These are phyloP conservation scores for Saccharomycopsis crataegensis DNA, from an alignment of 1,139 yeast species.

Conservation along the genomic window DNA sequence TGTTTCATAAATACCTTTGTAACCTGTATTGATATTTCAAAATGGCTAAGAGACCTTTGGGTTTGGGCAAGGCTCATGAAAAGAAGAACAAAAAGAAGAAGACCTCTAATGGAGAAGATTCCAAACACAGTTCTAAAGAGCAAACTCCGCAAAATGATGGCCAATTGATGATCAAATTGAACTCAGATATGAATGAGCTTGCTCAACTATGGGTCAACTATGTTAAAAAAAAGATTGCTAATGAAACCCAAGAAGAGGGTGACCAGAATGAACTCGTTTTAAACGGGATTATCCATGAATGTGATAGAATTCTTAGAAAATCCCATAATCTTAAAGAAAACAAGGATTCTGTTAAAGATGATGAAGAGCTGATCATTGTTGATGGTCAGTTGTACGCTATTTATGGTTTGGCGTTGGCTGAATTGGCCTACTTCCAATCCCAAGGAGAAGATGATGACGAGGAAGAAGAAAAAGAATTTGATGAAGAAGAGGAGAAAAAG, in stretches of 20 bases:
- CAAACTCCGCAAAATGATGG: conserved; percentile 12
- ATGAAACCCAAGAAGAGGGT: conserved; percentile 35
- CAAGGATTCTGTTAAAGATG: conserved; percentile 20
- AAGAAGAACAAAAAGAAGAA: conserved; percentile 41
- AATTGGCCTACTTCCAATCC: conserved; percentile 47
- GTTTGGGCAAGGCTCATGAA: conserved; percentile 62
- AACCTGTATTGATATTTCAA: not conserved
- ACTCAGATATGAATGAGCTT: conserved; percentile 66
- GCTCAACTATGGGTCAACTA: conserved; percentile 70
- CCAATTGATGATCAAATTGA: conserved; percentile 27
- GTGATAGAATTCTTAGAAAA: conserved; percentile 69
- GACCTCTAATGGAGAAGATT: conserved; percentile 9
- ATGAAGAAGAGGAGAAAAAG: conserved; percentile 24
- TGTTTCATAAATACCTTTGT: too few species aligned
- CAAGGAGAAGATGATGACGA: conserved; percentile 25
- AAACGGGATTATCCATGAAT: conserved; percentile 86
- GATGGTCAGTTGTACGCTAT: conserved; percentile 62
- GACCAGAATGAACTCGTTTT: conserved; percentile 35
- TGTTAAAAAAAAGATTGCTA: conserved; percentile 28
- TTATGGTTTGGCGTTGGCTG: conserved; percentile 67
- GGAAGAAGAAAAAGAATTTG: conserved; percentile 16
- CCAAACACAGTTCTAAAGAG: not conserved
- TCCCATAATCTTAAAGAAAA: conserved; percentile 7
- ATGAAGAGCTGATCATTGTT: conserved; percentile 30
- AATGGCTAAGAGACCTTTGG: conserved; percentile 77